Conservation (phyloP, 1,284 basidiomycete species). For the Macrocystidia cucumis region DNA sequence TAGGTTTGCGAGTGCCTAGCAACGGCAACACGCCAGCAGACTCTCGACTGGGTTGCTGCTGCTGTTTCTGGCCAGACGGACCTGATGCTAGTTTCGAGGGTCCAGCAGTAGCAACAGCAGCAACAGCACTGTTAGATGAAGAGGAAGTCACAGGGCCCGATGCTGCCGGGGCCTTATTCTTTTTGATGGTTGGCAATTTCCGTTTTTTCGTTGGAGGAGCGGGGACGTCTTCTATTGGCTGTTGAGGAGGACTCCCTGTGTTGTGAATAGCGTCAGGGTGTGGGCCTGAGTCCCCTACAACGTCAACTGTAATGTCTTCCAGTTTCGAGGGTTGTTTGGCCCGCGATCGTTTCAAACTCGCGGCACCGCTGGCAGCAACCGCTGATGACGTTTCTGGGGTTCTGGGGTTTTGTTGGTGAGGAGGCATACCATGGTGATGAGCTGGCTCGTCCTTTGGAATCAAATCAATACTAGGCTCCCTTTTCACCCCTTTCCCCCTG, state of each 20-base stretch:
- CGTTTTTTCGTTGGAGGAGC: constrained; percentile 42
- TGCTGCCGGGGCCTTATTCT: constrained; percentile 41
- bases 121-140: constrained; percentile 18
- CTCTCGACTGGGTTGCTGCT: no score
- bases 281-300: constrained; percentile 18
- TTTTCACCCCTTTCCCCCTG: constrained; percentile 12
- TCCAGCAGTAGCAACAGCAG: constrained; percentile 12
- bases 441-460: no score
- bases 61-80: no score
- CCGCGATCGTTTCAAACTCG: constrained; percentile 18
- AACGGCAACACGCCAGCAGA: no score
- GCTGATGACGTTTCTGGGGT: constrained; percentile 6
- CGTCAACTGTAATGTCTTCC: constrained; percentile 22
- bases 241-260: constrained; percentile 14
- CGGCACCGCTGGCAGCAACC: not conserved
- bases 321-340: constrained; percentile 14
- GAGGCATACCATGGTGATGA: no score
- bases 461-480: constrained; percentile 7
- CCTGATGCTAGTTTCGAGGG: constrained; percentile 11
- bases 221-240: constrained; percentile 20
- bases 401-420: no score
- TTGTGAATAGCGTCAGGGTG: constrained; percentile 10
- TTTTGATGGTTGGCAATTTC: constrained; percentile 68
- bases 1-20: constrained; percentile 17
- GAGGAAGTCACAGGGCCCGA: constrained; percentile 22